Evolutionary conservation across 148 eudicot species (phyloP), one percentile per base, ranked within the genome.

Genomic region (Cornus controversa): DNA sequence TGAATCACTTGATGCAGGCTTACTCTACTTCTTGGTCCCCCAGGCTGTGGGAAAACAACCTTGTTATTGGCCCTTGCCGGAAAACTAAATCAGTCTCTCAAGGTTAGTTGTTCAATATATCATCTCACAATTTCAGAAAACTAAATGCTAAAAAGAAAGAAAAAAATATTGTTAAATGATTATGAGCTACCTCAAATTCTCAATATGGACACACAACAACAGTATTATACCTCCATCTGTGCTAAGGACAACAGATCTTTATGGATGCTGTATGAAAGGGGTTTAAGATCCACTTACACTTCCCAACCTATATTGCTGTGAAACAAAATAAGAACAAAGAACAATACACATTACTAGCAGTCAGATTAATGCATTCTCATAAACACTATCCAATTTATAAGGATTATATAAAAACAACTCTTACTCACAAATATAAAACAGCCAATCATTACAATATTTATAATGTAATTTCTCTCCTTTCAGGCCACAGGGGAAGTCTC

Each of bases 21-120:
- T 84, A 88, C 96, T 69, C 83, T 93, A 64, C 82, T 93, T 37
- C 93, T 93, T 75, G 98, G 98, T 65, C 98, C 98, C 67, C 98
- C 98, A 16, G 93, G 96, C 70, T 88, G 95, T 77, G 98, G 98
- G 64, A 93, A 93, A 81, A 93, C 93, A 70, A 85, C 96, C 47
- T 84, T 93, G 25, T 73, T 93, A 76, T 86, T 86, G 85, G 90
- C 93, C 64, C 90, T 93, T 31, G 86, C 96, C n/a, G 96, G 96
- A 81, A 90, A 88, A 68, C 83, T 87, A 65, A 83, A 84, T 83
- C 83, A 81, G 54, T 81, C 94, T 79, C 85, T 88, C 29, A 81
- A 89, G 95, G 97, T 92, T 60, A 62, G 68, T 23, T 25, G 34
- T 9, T 47, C 58, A n/a, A 22, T 3, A 13, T 69, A 6, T 62